phyloP scores from a whole-genome alignment of 345 rosid species.

The Syzygium oleosum region DNA sequence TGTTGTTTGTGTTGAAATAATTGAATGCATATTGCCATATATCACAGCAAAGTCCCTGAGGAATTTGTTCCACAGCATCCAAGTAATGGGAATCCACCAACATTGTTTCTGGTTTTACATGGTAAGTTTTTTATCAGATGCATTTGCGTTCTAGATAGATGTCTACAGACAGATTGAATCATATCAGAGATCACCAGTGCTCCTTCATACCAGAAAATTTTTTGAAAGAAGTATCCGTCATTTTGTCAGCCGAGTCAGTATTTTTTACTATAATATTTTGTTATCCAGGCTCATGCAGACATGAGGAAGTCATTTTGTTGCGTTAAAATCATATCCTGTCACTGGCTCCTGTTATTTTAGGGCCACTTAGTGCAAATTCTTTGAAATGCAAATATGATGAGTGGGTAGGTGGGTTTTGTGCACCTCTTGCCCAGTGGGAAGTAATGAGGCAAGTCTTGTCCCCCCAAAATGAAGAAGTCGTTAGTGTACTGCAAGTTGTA shows the following conservation, averaged over 20 bases:
- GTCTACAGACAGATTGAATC: not conserved
- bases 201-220: not conserved
- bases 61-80: slow-evolving; percentile 76
- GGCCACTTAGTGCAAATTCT: not conserved
- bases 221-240: not conserved
- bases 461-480: not conserved
- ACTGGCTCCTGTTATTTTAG: not conserved
- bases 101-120: slow-evolving; percentile 67
- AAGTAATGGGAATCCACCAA: slow-evolving; percentile 90
- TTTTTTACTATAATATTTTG: not conserved
- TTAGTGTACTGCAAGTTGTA: not conserved
- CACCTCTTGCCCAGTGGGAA: slow-evolving; percentile 1
- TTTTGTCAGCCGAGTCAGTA: not conserved
- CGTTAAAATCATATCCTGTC: not conserved
- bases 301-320: not conserved
- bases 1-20: not conserved
- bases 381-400: not conserved
- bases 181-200: not conserved
- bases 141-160: not conserved
- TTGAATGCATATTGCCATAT: not conserved
- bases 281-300: not conserved
- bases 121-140: slow-evolving; percentile 30
- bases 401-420: slow-evolving; percentile 3
- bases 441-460: slow-evolving; percentile 7
- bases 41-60: slow-evolving; percentile 74